Conservation (phyloP, 1,284 basidiomycete species). For the Cerrena zonata region DNA sequence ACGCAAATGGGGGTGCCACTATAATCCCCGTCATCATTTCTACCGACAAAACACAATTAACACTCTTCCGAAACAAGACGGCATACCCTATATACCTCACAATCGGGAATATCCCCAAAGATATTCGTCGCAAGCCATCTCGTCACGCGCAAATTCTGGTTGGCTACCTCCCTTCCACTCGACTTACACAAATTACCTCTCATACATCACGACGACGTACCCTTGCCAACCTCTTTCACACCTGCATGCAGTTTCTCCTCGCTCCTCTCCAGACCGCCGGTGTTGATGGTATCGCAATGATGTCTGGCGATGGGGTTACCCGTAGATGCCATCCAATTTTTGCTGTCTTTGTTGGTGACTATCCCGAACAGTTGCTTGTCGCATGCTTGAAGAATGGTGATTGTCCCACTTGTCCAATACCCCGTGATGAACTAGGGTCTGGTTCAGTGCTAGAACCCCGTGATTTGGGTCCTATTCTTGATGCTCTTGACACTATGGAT, state of each 20-base stretch:
- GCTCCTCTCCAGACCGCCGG: slow-evolving; percentile 18
- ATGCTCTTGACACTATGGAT: neutral
- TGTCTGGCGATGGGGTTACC: slow-evolving; percentile 20
- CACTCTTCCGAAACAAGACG: slow-evolving; percentile 16
- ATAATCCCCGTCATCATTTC: slow-evolving; percentile 18
- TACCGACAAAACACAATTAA: slow-evolving; percentile 17
- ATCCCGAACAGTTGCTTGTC: slow-evolving; percentile 23
- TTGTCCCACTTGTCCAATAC: slow-evolving; percentile 17
- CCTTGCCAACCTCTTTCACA: slow-evolving; percentile 23
- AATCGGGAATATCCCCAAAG: slow-evolving; percentile 20
- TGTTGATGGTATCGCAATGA: slow-evolving; percentile 17
- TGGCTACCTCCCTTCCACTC: slow-evolving; percentile 23
- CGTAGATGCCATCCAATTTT: slow-evolving; percentile 20
- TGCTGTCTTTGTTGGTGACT: slow-evolving; percentile 22
- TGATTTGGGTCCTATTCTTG: slow-evolving; percentile 1
- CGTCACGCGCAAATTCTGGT: slow-evolving; percentile 20
- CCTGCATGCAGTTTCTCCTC: slow-evolving; percentile 23
- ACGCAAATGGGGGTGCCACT: slow-evolving; percentile 15
- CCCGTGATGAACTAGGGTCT: slow-evolving; percentile 11
- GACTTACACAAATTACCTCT: slow-evolving; percentile 18
- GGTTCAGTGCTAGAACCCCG: slow-evolving; percentile 4
- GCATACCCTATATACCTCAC: slow-evolving; percentile 24
- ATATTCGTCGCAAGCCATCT: slow-evolving; percentile 15
- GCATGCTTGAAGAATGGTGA: slow-evolving; percentile 14
- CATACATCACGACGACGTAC: slow-evolving; percentile 10